Conservation (phyloP, 331 rosid species). For the Malus hybrid region DNA sequence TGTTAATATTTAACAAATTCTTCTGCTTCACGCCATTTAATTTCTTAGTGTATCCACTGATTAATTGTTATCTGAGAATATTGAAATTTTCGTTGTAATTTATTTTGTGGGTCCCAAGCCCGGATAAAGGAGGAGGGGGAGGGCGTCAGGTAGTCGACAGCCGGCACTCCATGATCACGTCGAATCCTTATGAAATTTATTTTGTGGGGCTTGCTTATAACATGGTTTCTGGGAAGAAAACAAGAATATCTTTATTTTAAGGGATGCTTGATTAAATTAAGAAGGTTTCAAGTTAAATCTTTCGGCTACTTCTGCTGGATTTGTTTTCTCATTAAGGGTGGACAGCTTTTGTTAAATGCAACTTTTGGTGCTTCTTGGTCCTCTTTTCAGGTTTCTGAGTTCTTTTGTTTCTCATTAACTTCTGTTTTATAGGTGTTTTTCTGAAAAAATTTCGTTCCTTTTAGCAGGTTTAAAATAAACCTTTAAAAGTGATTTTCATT, state of each 20-base stretch:
- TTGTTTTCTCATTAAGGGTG: constrained; percentile 11
- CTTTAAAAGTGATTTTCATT: constrained; percentile 3
- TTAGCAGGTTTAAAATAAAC: constrained; percentile 22
- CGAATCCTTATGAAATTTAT: no score
- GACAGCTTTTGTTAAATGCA: constrained; percentile 16
- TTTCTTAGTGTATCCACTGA: not conserved
- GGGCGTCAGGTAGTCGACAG: no score
- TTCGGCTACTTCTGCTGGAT: not conserved
- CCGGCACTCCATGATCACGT: no score
- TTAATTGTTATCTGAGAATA: not conserved
- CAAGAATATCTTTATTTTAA: constrained; percentile 5
- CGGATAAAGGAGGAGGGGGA: no score
- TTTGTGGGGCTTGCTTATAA: constrained; percentile 4
- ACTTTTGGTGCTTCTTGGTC: not conserved
- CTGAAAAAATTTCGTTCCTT: not conserved
- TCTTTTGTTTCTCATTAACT: not conserved
- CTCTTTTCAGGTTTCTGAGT: not conserved
- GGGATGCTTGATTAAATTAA: constrained; percentile 8
- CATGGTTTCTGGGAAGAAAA: constrained; percentile 8
- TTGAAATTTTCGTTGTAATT: constrained; percentile 2
- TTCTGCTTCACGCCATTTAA: not conserved
- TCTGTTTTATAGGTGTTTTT: not conserved
- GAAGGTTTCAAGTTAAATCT: no score
- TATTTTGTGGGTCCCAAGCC: not conserved
- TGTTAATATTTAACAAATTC: constrained; percentile 1